phyloP scores from a whole-genome alignment of 345 rosid species.

The Sonneratia caseolaris region DNA sequence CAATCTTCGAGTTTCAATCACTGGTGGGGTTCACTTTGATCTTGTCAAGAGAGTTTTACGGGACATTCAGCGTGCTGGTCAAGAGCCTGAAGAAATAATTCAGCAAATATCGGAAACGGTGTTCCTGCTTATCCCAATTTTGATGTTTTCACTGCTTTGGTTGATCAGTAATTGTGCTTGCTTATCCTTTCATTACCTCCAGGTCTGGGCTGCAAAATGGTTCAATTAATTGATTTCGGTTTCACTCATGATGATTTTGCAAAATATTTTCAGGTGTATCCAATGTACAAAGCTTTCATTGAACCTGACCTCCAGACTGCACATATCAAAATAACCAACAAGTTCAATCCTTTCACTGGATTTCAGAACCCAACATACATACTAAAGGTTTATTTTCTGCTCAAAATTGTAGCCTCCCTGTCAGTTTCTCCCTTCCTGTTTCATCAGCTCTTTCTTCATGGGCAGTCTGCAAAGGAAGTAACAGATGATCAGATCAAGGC shows the following conservation, averaged over 20 bases:
- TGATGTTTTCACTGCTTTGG: conserved; percentile 1
- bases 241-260: background rate
- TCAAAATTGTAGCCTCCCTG: background rate
- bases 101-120: conserved; percentile 99
- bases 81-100: conserved; percentile 98
- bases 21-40: conserved; percentile 97
- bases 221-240: conserved; percentile 5
- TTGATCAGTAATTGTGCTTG: background rate
- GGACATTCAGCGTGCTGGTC: conserved; percentile 96
- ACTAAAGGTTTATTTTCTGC: conserved; percentile 46
- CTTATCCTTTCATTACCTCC: background rate
- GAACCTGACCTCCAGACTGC: conserved; percentile 98
- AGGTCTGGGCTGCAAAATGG: background rate
- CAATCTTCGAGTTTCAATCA: conserved; percentile 94
- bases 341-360: conserved; percentile 94
- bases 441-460: conserved; percentile 16
- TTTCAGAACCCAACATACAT: conserved; percentile 97
- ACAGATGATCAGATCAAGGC: conserved; percentile 72
- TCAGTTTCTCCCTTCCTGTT: conserved; percentile 1
- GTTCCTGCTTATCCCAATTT: conserved; percentile 17
- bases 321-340: conserved; percentile 86
- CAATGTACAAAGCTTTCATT: conserved; percentile 98
- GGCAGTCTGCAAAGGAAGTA: conserved; percentile 67
- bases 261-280: conserved; percentile 11
- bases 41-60: conserved; percentile 93